Base-by-base conservation (phyloP, 805 yeast genomes). In the Starmera amethionina region DNA sequence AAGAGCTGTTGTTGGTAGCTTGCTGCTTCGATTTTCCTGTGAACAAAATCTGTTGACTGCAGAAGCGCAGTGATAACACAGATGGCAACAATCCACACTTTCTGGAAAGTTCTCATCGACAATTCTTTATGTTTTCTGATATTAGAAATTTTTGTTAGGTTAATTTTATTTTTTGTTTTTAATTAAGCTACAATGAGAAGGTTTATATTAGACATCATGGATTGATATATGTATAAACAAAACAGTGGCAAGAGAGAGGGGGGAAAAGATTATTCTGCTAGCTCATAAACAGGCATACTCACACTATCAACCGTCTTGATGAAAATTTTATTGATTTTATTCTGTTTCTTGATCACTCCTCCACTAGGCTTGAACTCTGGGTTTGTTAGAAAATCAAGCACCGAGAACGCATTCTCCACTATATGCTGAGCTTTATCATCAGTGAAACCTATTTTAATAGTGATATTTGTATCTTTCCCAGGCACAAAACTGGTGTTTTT, bases 231-330 rank as follows among this genome's bases (percentile, higher is more conserved):
- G 5, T 22, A 22, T 5, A 22, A 2, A 22, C 6, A 22, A 8
- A 22, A 22, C 8, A 43, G 32, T 14, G 32, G 32, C 5, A 36
- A 25, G 11, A 44, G 45, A 18, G 39, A 43, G 15, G 39, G 40
- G 25, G 36, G 42, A 30, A 35, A 11, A 32, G 27, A 22, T 32
- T 32, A 34, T 34, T 38, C 30, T 31, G 28, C 35, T 37, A 34
- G 37, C 37, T 48, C 47, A 39, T 56, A 65, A 5, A 81, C 62
- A 2, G 89, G 90, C 48, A 83, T 61, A 56, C 84, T 75, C 14
- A 70, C 67, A 58, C 89, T 80, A 33, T 76, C 80, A 36, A 75
- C 67, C 0, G 87, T 78, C 58, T 82, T 82, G 33, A 83, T 64
- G 50, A 75, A 76, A 13, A 80, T 58, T 22, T 71, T 72, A 11